Conservation (phyloP, 441 rosid species). For the Syzygium malaccense region DNA sequence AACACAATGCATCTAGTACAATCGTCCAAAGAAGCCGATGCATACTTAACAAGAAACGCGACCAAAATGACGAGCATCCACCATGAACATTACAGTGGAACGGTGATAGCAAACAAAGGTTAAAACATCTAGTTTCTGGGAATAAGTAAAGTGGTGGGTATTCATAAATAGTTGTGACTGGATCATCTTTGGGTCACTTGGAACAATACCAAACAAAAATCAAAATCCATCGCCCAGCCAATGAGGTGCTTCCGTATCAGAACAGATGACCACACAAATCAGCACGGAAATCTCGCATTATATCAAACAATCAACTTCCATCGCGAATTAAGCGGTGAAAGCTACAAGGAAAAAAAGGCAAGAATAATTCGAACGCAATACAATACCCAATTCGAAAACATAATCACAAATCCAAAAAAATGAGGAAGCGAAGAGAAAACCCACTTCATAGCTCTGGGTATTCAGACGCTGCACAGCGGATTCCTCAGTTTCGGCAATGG, state of each 20-base stretch:
- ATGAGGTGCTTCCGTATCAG: not conserved
- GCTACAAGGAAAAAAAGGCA: not conserved
- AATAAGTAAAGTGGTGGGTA: not conserved
- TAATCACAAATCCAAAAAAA: not conserved
- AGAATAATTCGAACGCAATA: not conserved
- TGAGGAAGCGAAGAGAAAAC: not conserved
- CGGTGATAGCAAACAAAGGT: not conserved
- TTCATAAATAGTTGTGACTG: not conserved
- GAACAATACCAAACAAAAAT: not conserved
- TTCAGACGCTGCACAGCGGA: not conserved
- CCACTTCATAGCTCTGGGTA: not conserved
- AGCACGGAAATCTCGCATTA: not conserved
- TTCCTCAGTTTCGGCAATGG: not conserved
- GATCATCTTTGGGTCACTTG: not conserved
- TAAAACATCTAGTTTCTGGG: not conserved
- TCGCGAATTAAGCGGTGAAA: not conserved
- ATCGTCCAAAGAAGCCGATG: not conserved
- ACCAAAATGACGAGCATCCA: not conserved
- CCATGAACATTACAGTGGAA: not conserved
- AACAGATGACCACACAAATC: not conserved
- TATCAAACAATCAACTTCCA: not conserved
- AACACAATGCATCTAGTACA: not conserved
- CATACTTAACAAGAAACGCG: not conserved
- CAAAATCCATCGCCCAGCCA: not conserved
- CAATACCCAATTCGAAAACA: not conserved